Evolutionary conservation across 2,329 filamentous ascomycete genomes (phyloP), one percentile per base, ranked within the genome.

Genomic region (Aureobasidium sp.): DNA sequence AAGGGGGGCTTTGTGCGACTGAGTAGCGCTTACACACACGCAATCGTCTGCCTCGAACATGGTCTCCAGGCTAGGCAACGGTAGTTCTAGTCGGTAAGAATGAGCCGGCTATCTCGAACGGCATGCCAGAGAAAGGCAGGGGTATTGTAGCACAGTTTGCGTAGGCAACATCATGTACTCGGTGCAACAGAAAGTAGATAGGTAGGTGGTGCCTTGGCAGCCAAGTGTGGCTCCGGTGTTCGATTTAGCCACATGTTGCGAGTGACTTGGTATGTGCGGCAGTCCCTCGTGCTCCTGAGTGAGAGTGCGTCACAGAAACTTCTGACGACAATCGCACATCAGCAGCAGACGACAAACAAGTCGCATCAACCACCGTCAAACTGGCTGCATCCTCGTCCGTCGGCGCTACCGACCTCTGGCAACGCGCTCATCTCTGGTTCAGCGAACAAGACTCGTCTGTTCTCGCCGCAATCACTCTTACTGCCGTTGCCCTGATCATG

Each of bases 401-500:
- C 34, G 57, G 34, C 36, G 45, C 48, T 22, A 17, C 36, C 39
- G 56, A 60, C 22, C 31, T 59, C 22, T 53, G 45, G 53, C 41
- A 60, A 34, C 53, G 48, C n/a, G n/a, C 69, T 47, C 61, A 67
- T 34, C 64, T 69, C 57, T 67, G 70, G 62, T 63, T 71, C 39
- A 61, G 34, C 5, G 22, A 60, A 51, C 70, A 73, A 61, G 70
- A 69, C 66, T 71, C 69, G 2, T 68, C 70, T 2, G 55, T 73
- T 60, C 67, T 70, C 47, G 39, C 64, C 31, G 36, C 56, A 25
- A n/a, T 58, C 29, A 44, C 48, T 61, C 66, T 72, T 65, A 71
- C 77, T 60, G 75, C 76, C 62, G 67, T 75, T 48, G 66, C 77
- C 64, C 70, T 78, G 64, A 66, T 75, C 64, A 74, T 76, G 78